Evolutionary conservation across 257 asterid genomes (phyloP), one percentile per base, ranked within the genome.

Genomic region (Fraxinus cuspidata): DNA sequence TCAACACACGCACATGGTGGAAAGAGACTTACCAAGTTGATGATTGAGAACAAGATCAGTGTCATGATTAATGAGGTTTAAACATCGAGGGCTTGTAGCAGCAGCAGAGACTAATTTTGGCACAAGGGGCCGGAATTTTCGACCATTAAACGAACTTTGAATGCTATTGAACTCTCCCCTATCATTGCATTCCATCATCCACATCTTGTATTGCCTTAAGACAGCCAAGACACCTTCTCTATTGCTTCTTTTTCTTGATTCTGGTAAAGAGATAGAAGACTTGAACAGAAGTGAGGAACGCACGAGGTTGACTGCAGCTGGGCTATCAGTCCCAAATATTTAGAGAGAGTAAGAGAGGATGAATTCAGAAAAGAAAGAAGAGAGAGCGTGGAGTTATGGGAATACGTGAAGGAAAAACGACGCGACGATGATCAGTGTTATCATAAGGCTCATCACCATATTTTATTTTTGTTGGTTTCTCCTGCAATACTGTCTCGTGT

Each of bases 351-450:
- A 32, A 34, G 32, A 47, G 79, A 40, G 74, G 49, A 47, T 51
- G 44, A 49, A 37, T 37, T 37, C 2, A 37, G 42, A 37, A 37
- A 37, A 38, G 4, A 53, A 37, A 53, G 40, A 73, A 23, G 64
- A 40, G 74, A 75, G 74, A 72, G 90, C 89, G 93, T 87, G 93
- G 90, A 71, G 85, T 81, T 85, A 87, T 89, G 71, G 96, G 86
- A 21, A 83, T 53, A 78, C 66, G 97, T 83, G 97, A 84, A 85
- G 16, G 19, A 88, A 92, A 87, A 91, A 89, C 84, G 97, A 92
- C 94, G 88, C 87, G 97, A 92, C 97, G 95, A 92, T 91, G 66
- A 92, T 89, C 94, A 92, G 96, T 88, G 93, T 87, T 90, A 92
- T 92, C 90, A 92, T 92, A 92, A 87, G 92, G 88, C 93, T 88